A percentile compares a stretch with the other conserved stretches of the same genome.
Evolutionary conservation across 2,329 filamentous ascomycete genomes (phyloP).

Genomic region (Fusarium nisikadoi): DNA sequence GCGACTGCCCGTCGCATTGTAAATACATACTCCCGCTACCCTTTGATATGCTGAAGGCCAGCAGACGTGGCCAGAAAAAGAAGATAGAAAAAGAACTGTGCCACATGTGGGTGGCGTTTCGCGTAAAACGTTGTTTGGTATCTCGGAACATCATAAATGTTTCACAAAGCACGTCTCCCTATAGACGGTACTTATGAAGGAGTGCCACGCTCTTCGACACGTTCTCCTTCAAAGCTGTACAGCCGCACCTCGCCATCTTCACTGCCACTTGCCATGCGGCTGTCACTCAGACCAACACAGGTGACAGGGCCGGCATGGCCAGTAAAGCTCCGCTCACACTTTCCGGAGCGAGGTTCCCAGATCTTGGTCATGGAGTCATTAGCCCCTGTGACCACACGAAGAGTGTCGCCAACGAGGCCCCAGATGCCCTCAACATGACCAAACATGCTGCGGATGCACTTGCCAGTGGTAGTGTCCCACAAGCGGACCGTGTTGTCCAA

Average conservation of each 20-base stretch:
- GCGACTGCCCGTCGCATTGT: not conserved
- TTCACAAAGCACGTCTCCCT: not conserved
- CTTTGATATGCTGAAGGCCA: slow-evolving; percentile 7
- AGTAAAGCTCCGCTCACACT: slow-evolving; percentile 91
- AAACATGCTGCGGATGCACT: slow-evolving; percentile 91
- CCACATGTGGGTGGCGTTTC: not conserved
- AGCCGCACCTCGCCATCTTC: slow-evolving; percentile 93
- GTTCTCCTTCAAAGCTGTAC: slow-evolving; percentile 75
- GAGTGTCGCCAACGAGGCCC: slow-evolving; percentile 88
- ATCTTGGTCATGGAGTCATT: slow-evolving; percentile 94
- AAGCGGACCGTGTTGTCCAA: slow-evolving; percentile 91
- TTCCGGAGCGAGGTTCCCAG: slow-evolving; percentile 92
- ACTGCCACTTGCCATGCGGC: slow-evolving; percentile 87
- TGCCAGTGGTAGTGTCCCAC: slow-evolving; percentile 87
- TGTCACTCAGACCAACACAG: slow-evolving; percentile 91
- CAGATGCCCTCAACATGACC: slow-evolving; percentile 97
- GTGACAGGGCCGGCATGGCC: slow-evolving; percentile 92
- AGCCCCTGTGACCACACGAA: slow-evolving; percentile 87
- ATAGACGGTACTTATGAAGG: slow-evolving; percentile 54
- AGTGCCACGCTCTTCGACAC: slow-evolving; percentile 61
- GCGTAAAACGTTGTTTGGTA: slow-evolving; percentile 2
- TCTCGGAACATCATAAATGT: slow-evolving; percentile 12
- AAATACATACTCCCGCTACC: slow-evolving; percentile 33
- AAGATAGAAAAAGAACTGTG: not conserved
- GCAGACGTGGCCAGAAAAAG: not conserved